Percentiles rank a stretch among this genome's conserved stretches.
Conservation (phyloP, 495 filamentous ascomycete genomes). For the Daldinia bambusicola region DNA sequence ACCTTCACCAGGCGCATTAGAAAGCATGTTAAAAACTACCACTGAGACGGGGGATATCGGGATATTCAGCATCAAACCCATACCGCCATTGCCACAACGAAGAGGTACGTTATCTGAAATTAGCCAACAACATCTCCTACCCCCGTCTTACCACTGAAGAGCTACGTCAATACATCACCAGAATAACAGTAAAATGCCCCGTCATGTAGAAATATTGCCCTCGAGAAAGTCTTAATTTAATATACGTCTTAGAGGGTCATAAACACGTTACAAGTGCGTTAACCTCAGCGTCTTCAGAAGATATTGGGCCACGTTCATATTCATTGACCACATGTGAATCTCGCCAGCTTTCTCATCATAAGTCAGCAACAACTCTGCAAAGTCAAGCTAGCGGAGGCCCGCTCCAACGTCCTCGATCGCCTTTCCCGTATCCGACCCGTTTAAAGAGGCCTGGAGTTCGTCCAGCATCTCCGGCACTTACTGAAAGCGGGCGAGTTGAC, state of each 20-base stretch:
- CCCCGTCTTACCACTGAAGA: slow-evolving; percentile 47
- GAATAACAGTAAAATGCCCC: slow-evolving; percentile 50
- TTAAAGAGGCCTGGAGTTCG: slow-evolving; percentile 72
- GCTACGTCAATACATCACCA: slow-evolving; percentile 40
- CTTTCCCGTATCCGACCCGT: slow-evolving; percentile 71
- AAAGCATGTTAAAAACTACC: slow-evolving; percentile 75
- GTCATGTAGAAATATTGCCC: slow-evolving; percentile 56
- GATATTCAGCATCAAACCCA: slow-evolving; percentile 65
- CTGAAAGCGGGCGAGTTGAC: slow-evolving; percentile 59
- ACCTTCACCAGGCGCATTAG: slow-evolving; percentile 57
- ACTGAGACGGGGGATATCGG: slow-evolving; percentile 77
- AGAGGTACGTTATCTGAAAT: slow-evolving; percentile 37
- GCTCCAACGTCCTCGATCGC: slow-evolving; percentile 67
- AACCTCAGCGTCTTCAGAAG: slow-evolving; percentile 50
- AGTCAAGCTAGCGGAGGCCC: slow-evolving; percentile 46
- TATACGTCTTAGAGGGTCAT: slow-evolving; percentile 59
- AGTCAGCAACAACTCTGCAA: slow-evolving; percentile 64
- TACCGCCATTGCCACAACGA: slow-evolving; percentile 52
- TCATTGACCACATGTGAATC: slow-evolving; percentile 68
- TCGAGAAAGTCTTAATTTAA: slow-evolving; percentile 60
- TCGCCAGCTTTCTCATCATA: slow-evolving; percentile 61
- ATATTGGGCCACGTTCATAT: slow-evolving; percentile 61
- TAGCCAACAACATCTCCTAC: slow-evolving; percentile 43
- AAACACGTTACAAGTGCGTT: slow-evolving; percentile 54
- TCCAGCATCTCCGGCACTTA: slow-evolving; percentile 69